Base-by-base conservation (phyloP, 139 green algal genomes). In the Chlamydomonas sp. region DNA sequence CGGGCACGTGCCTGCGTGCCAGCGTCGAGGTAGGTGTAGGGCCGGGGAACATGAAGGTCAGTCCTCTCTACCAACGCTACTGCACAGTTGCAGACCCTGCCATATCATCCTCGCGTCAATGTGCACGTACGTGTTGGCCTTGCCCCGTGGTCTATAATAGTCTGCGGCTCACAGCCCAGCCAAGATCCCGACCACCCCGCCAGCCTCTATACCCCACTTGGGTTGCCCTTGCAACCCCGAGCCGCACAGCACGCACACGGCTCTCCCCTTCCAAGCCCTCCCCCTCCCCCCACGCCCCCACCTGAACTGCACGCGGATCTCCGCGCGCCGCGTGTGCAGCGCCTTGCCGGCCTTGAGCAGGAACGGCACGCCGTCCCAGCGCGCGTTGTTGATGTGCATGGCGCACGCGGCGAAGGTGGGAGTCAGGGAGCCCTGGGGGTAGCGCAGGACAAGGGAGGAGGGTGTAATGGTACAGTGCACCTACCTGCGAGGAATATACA, bases 331-430 rank as follows among this genome's bases (percentile, higher is more conserved):
- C 71, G 92, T 96, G 91, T 98, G 85, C 86, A 99, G 93, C 8
- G 98, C 98, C 93, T 99, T 99, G 74, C 98, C 98, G 8, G 98
- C 98, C 93, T 99, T 99, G 59, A 99, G 93, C 78, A 99, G 90
- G 92, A 99, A 99, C 12, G 98, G 98, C 89, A 99, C 98, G 64
- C 98, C 98, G 80, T 99, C 97, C 98, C 98, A 99, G 6, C 98
- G 94, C 31, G 95, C 92, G 85, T 99, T 99, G 94, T 99, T 95
- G 86, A 99, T 98, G 94, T 97, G 97, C 82, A 99, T 86, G 0
- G 95, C 97, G 67, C 97, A 91, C 1, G 97, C 95, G 2, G 97
- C 95, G 94, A 99, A 99, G 3, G 98, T 99, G 85, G 97, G 96
- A 3, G 95, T 98, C 63, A 98, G 87, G 91, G 90, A 97, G 92